Percentiles rank a stretch among this genome's conserved stretches.
These are phyloP conservation scores for Didymella lethalis DNA, from an alignment of 2,329 filamentous ascomycete genomes.

Conservation along the genomic window DNA sequence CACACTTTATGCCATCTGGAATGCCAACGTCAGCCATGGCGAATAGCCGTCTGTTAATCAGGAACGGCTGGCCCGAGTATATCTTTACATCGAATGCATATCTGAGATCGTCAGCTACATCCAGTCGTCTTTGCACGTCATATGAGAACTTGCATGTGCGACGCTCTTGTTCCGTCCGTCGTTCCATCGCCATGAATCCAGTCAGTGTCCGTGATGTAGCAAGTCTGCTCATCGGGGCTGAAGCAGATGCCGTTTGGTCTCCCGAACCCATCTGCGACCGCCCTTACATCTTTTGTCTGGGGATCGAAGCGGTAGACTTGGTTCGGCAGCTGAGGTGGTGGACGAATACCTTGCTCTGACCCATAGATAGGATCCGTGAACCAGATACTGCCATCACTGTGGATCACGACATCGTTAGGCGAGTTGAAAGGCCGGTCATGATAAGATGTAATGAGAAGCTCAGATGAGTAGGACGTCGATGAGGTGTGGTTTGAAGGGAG, in stretches of 20 bases:
- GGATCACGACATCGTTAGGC: constrained; percentile 52
- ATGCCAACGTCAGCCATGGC: constrained; percentile 32
- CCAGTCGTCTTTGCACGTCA: too few species aligned
- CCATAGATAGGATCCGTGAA: constrained; percentile 55
- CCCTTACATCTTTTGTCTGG: constrained; percentile 44
- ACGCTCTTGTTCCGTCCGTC: constrained; percentile 22
- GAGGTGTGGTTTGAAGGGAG: constrained; percentile 26
- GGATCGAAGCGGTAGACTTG: constrained; percentile 53
- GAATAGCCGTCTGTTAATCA: constrained; percentile 32
- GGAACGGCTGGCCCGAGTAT: constrained; percentile 22
- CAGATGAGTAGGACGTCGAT: constrained; percentile 11
- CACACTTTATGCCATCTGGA: constrained; percentile 38
- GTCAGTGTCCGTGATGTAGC: constrained; percentile 55
- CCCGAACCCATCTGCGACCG: constrained; percentile 51
- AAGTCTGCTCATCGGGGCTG: constrained; percentile 48
- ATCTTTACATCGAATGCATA: constrained; percentile 33
- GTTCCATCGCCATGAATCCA: constrained; percentile 31
- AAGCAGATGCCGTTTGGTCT: constrained; percentile 56
- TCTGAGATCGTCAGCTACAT: constrained; percentile 9
- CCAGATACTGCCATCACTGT: constrained; percentile 54
- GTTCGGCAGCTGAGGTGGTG: constrained; percentile 33
- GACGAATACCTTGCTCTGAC: constrained; percentile 33
- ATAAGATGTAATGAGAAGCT: constrained; percentile 51
- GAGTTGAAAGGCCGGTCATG: constrained; percentile 55
- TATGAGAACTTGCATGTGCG: constrained; percentile 24